A percentile compares a stretch with the other conserved stretches of the same genome.
Evolutionary conservation across 1,139 yeast species (phyloP).

Genomic region (Pichia sp.): DNA sequence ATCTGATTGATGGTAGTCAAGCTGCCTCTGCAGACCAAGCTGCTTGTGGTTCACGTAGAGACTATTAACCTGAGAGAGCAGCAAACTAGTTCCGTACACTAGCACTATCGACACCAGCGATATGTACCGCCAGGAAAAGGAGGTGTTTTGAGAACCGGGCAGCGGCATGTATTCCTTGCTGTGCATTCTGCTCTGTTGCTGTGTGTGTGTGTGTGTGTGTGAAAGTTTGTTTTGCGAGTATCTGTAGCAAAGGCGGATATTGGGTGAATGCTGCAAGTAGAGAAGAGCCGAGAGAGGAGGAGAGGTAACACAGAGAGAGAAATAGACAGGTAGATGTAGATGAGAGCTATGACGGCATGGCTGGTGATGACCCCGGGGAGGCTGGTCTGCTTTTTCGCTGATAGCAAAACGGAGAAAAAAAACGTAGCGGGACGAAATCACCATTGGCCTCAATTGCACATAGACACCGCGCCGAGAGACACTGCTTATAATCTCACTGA

Average conservation of each 20-base stretch:
- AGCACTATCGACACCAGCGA: conserved; percentile 10
- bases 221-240: background rate
- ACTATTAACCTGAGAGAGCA: conserved; percentile 15
- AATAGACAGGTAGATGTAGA: background rate
- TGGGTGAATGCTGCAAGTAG: background rate
- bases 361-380: background rate
- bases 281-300: background rate
- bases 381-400: background rate
- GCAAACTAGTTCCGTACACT: conserved; percentile 17
- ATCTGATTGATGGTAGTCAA: too few species aligned
- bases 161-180: conserved; percentile 1
- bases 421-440: background rate
- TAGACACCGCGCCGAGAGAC: background rate
- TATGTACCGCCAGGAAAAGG: conserved; percentile 9
- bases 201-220: background rate
- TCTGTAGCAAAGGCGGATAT: background rate
- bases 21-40: background rate
- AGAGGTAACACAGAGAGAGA: background rate
- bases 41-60: conserved; percentile 14
- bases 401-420: background rate
- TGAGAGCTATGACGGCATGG: background rate
- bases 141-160: background rate
- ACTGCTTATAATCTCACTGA: background rate
- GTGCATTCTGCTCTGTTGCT: background rate
- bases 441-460: too few species aligned